Evolutionary conservation across 306 rosid species (phyloP), one percentile per base, ranked within the genome.

Genomic region (barrel medic (Medicago truncatula)): DNA sequence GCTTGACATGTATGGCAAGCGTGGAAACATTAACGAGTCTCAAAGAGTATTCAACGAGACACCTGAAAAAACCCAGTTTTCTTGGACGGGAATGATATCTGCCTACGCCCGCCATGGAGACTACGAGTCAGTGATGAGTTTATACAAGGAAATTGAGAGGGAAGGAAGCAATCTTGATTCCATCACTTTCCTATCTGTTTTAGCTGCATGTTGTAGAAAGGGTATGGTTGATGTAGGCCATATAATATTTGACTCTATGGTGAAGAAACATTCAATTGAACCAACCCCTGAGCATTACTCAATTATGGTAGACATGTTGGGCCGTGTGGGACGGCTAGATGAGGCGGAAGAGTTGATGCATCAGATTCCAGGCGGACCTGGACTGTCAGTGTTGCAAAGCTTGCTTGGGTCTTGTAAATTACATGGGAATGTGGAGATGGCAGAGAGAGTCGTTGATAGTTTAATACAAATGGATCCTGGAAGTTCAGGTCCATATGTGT

Each of bases 1-100:
- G 38, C 89, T 89, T 66, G 91, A 89, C 81, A 91, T 93, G 97
- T 93, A 89, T 83, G 97, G 93, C 75, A 91, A 93, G 79, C 88
- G 93, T 15, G 98, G 98, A 60, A 75, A 83, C 84, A 91, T 91
- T 64, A 61, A 47, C 0, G 93, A 91, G 70, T 89, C 97, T 38
- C 84, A 82, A 43, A 85, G 79, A 83, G 92, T 91, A 20, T 93
- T 93, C 69, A 21, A 68, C 0, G 97, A 93, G 67, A 79, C 83
- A 25, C 86, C 88, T 52, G 79, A 82, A 39, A 87, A 50, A 80
- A 88, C 87, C 39, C 83, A 83, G 70, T 85, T 85, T 79, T 84
- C 93, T 78, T 91, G 97, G 93, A 93, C 97, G 1, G 92, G 91
- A 64, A 83, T 91, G 60, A 88, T 91, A 80, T 89, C 98, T 2